Evolutionary conservation across 768 basidiomycete species (phyloP).

Genomic region (Suillus discolor): DNA sequence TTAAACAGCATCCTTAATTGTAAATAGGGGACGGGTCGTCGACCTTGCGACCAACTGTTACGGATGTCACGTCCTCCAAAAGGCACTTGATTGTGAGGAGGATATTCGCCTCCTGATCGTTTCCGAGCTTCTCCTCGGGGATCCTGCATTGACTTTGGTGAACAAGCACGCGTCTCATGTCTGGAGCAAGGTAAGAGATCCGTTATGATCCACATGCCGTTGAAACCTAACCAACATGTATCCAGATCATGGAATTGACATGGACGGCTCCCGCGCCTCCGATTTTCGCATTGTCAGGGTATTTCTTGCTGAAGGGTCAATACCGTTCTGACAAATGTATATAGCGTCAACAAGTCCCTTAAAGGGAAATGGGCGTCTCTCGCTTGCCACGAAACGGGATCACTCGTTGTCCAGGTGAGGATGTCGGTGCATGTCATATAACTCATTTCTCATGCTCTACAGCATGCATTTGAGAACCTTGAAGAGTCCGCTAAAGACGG

Average conservation of each 20-base stretch:
- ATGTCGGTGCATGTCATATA: neutral
- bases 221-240: conserved; percentile 12
- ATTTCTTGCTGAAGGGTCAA: conserved; percentile 1
- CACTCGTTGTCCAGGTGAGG: conserved; percentile 80
- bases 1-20: neutral
- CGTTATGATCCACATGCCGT: conserved; percentile 1
- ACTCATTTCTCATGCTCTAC: conserved; percentile 17
- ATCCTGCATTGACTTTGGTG: conserved; percentile 83
- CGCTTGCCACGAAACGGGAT: conserved; percentile 90
- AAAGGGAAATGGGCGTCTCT: conserved; percentile 89
- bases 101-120: conserved; percentile 83
- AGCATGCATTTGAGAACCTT: conserved; percentile 87
- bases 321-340: conserved; percentile 4
- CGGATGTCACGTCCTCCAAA: conserved; percentile 87
- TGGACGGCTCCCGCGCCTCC: conserved; percentile 89
- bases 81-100: conserved; percentile 89
- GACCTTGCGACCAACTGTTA: conserved; percentile 90
- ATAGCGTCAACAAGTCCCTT: conserved; percentile 82
- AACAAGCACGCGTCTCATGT: conserved; percentile 93
- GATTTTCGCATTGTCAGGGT: conserved; percentile 79
- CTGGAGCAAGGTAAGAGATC: conserved; percentile 75
- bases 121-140: conserved; percentile 79
- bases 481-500: conserved; percentile 84
- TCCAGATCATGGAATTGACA: conserved; percentile 84
- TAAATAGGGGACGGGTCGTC: conserved; percentile 71